Conservation (phyloP, 1,284 basidiomycete species). For the Volvariella volvacea region DNA sequence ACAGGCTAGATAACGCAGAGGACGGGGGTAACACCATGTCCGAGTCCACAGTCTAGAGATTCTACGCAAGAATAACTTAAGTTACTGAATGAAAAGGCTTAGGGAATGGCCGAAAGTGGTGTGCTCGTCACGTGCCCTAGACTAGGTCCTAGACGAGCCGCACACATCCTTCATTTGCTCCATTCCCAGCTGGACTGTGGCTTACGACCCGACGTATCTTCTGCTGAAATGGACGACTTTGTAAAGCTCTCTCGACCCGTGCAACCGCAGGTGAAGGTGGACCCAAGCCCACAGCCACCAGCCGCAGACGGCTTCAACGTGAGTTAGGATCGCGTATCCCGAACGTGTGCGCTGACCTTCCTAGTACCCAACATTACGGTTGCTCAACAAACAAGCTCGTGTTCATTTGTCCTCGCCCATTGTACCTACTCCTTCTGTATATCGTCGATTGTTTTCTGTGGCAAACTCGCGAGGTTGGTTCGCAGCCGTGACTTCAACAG, state of each 20-base stretch:
- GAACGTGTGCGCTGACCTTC: conserved; percentile 2
- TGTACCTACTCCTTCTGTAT: conserved; percentile 29
- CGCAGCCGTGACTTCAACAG: conserved; percentile 40
- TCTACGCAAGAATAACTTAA: too few relatives aligned
- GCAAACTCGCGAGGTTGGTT: conserved; percentile 61
- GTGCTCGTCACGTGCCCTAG: too few relatives aligned
- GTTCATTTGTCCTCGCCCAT: conserved; percentile 50
- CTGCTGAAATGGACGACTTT: conserved; percentile 23
- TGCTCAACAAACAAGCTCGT: conserved; percentile 52
- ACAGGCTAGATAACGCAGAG: too few relatives aligned
- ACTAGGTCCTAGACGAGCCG: too few relatives aligned
- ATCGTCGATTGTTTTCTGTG: conserved; percentile 43
- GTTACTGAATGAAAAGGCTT: too few relatives aligned
- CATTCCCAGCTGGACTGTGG: too few relatives aligned
- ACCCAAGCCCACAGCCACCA: conserved; percentile 27
- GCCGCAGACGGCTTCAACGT: conserved; percentile 37
- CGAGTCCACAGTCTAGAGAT: too few relatives aligned
- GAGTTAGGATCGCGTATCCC: conserved; percentile 11
- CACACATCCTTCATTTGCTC: too few relatives aligned
- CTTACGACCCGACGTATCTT: too few relatives aligned
- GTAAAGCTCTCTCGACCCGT: conserved; percentile 27
- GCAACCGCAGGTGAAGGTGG: conserved; percentile 27
- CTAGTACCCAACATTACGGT: conserved; percentile 36
- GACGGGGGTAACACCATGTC: too few relatives aligned
- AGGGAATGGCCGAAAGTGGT: too few relatives aligned